Base-by-base conservation (phyloP, 345 rosid species). In the Camelina neglecta region DNA sequence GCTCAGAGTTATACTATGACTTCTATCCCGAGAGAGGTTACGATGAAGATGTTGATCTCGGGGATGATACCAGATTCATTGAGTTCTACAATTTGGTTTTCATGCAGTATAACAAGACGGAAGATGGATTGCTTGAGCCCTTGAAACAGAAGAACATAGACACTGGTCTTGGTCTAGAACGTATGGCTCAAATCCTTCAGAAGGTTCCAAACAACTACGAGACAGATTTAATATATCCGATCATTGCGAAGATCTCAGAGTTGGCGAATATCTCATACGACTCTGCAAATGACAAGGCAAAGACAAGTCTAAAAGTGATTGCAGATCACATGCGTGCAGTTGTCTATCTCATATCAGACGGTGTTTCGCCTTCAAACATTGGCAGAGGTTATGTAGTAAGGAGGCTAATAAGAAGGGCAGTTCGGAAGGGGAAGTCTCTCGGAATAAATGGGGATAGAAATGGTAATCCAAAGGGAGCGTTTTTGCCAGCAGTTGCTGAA, bases 331-430 rank as follows among this genome's bases (percentile, higher is more conserved):
- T 89, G 82, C 89, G 96, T 44, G 97, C 98, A 67, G 67, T 89
- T 75, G 97, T 90, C 8, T 92, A 84, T 85, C 96, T 94, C 65
- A 80, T 94, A 81, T 90, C 96, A 15, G 98, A 94, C 83, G 97
- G 97, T 79, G 95, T 94, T 26, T 70, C 81, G 77, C 96, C 98
- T 45, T 94, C 98, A 24, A 94, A 94, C 80, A 86, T 94, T 71
- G 95, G 98, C 64, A 82, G 98, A 86, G 98, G 98, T 69, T 94
- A 94, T 67, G 89, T 92, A 26, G 97, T 92, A 60, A 87, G 97
- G 72, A 88, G 96, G 72, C 91, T 92, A 60, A 90, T 94, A 47
- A 88, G 98, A 85, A 88, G 98, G 77, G 93, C 86, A 60, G 97
- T 92, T 78, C 92, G 98, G 64, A 85, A 84, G 23, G 96, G 97